Percentiles rank a stretch among this genome's conserved stretches.
Evolutionary conservation across 2,329 filamentous ascomycete genomes (phyloP).

Genomic region (Endoconidiophora laricicola): DNA sequence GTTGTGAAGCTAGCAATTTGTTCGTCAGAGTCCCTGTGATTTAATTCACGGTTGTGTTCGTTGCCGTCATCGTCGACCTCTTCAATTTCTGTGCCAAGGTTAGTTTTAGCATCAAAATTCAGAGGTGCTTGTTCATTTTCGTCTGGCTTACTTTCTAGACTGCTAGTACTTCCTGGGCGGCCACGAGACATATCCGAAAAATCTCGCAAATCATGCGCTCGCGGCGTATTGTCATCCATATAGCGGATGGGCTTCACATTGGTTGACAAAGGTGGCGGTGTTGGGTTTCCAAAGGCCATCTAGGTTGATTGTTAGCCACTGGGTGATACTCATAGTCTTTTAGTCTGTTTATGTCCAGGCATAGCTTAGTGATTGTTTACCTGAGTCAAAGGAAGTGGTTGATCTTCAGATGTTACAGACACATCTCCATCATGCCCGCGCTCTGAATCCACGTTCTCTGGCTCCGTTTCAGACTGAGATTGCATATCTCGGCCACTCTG

Average conservation of each 20-base stretch:
- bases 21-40: conserved; percentile 22
- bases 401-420: conserved; percentile 1
- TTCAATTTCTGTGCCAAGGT: conserved; percentile 18
- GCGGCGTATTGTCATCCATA: conserved; percentile 56
- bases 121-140: too few species aligned
- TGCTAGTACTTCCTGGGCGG: conserved; percentile 53
- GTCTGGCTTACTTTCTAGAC: conserved; percentile 50
- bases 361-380: not conserved
- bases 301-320: not conserved
- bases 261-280: conserved; percentile 59
- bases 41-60: conserved; percentile 27
- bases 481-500: conserved; percentile 1
- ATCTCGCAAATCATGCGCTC: conserved; percentile 68
- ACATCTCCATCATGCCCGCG: conserved; percentile 3
- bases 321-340: not conserved
- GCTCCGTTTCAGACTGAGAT: conserved; percentile 3
- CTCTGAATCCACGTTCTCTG: conserved; percentile 4
- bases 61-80: conserved; percentile 40
- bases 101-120: conserved; percentile 14
- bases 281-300: conserved; percentile 21
- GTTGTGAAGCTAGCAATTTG: conserved; percentile 54
- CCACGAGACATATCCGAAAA: conserved; percentile 41
- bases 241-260: conserved; percentile 50
- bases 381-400: not conserved
- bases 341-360: not conserved